Percentiles rank a stretch among this genome's conserved stretches.
Conservation (phyloP, 768 basidiomycete species). For the Termitomyces sp. region DNA sequence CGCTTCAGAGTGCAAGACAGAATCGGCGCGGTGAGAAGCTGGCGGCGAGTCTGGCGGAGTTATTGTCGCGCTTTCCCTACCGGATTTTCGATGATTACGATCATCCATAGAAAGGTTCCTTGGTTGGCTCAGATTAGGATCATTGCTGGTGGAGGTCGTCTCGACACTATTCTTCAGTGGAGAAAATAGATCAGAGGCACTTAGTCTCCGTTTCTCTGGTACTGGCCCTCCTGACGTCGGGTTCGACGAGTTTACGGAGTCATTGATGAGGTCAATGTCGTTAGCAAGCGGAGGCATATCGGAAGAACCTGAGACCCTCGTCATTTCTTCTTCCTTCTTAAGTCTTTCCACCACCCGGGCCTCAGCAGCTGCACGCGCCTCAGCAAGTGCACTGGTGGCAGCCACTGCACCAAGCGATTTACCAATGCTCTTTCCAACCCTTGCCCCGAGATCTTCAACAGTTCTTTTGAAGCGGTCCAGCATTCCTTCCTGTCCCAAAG, state of each 20-base stretch:
- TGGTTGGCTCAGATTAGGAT: background rate
- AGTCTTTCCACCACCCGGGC: slow-evolving; percentile 64
- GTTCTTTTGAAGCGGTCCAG: slow-evolving; percentile 67
- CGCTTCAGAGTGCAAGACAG: slow-evolving; percentile 32
- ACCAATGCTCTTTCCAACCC: slow-evolving; percentile 48
- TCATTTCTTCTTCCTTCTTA: slow-evolving; percentile 36
- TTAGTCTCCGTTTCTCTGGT: slow-evolving; percentile 34
- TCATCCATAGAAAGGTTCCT: slow-evolving; percentile 7
- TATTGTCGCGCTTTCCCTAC: slow-evolving; percentile 39
- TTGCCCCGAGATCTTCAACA: slow-evolving; percentile 59
- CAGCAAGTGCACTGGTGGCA: slow-evolving; percentile 54
- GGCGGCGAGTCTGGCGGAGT: slow-evolving; percentile 58
- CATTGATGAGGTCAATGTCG: background rate
- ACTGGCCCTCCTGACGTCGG: background rate
- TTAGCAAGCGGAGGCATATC: slow-evolving; percentile 11
- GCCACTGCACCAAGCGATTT: slow-evolving; percentile 58
- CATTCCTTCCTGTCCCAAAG: slow-evolving; percentile 37
- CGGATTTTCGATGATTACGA: slow-evolving; percentile 2
- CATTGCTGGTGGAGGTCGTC: slow-evolving; percentile 14
- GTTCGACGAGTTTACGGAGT: background rate
- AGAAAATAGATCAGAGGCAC: slow-evolving; percentile 56
- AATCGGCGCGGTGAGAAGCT: slow-evolving; percentile 24
- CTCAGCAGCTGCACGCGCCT: slow-evolving; percentile 63
- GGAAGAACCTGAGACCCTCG: slow-evolving; percentile 13
- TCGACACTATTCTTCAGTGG: slow-evolving; percentile 25